Base-by-base conservation (phyloP, 2,329 filamentous ascomycete genomes). In the Penicillium brevicompactum region DNA sequence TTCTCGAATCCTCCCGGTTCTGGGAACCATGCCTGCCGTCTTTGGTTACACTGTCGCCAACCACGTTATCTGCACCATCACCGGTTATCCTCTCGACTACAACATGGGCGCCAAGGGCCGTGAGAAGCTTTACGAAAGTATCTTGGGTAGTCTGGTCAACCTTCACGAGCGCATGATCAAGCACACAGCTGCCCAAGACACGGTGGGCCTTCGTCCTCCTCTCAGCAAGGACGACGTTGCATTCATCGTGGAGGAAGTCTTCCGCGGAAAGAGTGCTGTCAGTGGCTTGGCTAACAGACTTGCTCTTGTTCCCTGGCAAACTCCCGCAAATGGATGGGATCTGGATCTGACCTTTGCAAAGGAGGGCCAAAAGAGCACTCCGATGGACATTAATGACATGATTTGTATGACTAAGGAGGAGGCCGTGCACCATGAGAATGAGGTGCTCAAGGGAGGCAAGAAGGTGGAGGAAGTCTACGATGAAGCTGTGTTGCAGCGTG, bases 21-120 rank as follows among this genome's bases (percentile, higher is more conserved):
- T 99, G 3, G 94, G 94, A 1, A 99, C 94, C 0, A 97, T 99
- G 92, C 94, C 94, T 0, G 93, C 94, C 2, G 88, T 97, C 1
- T 99, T 99, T 72, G 94, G 94, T 8, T 89, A 97, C 53, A 90
- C 89, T 0, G 85, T 90, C 8, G 94, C 94, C 4, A 99, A 97
- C 74, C 91, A 97, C 70, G 86, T 97, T 56, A 93, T 99, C 61
- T 82, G 96, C 53, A 85, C 86, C 55, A 84, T 97, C 45, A 76
- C 82, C 61, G 90, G 87, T 7, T 99, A 99, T 67, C 94, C 94
- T 0, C 74, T 74, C 46, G 84, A 89, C 46, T 92, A 96, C 60
- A 96, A 94, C 70, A 78, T 91, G 0, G 85, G 87, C 0, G 86
- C 85, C 49, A 97, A 97, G 73, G 86, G 86, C 9, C 82, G 93